These are phyloP conservation scores for Gleditsia sinensis DNA, from an alignment of 306 rosid genomes.

Conservation along the genomic window DNA sequence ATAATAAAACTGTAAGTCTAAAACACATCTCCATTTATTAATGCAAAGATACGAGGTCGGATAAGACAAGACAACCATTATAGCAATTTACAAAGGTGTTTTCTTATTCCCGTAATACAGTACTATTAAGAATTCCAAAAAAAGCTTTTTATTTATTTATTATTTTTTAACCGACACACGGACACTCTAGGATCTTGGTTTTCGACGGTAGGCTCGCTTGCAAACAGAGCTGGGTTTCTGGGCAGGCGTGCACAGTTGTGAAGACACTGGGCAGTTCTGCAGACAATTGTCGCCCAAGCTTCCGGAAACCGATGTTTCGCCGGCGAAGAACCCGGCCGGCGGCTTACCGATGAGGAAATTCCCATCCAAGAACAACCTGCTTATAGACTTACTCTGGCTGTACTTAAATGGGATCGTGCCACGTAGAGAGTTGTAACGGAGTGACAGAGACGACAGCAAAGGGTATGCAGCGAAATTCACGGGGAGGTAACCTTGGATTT, in stretches of 20 bases:
- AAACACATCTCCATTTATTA: not conserved
- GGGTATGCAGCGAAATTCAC: slow-evolving; percentile 62
- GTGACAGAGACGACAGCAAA: slow-evolving; percentile 60
- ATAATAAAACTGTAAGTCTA: not conserved
- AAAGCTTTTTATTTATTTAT: not conserved
- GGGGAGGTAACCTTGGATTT: slow-evolving; percentile 69
- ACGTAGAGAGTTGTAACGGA: slow-evolving; percentile 73
- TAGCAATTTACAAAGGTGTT: not conserved
- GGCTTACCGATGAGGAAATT: slow-evolving; percentile 78
- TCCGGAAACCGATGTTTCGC: slow-evolving; percentile 53
- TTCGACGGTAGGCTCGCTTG: slow-evolving; percentile 63
- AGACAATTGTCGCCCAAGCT: slow-evolving; percentile 93
- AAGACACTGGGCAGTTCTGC: slow-evolving; percentile 64
- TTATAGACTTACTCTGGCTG: slow-evolving; percentile 51
- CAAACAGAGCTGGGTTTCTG: slow-evolving; percentile 78
- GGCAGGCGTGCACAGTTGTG: slow-evolving; percentile 69
- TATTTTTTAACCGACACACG: slow-evolving; percentile 36
- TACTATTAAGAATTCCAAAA: not conserved
- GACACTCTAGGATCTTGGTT: slow-evolving; percentile 43
- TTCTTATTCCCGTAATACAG: not conserved
- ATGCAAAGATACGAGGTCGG: not conserved
- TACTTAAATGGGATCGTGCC: slow-evolving; percentile 76
- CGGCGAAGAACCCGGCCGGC: slow-evolving; percentile 57
- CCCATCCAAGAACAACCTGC: slow-evolving; percentile 74
- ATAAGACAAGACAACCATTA: not conserved